Conservation (phyloP, 495 filamentous ascomycete species). For the Aspergillus coremiiformis region DNA sequence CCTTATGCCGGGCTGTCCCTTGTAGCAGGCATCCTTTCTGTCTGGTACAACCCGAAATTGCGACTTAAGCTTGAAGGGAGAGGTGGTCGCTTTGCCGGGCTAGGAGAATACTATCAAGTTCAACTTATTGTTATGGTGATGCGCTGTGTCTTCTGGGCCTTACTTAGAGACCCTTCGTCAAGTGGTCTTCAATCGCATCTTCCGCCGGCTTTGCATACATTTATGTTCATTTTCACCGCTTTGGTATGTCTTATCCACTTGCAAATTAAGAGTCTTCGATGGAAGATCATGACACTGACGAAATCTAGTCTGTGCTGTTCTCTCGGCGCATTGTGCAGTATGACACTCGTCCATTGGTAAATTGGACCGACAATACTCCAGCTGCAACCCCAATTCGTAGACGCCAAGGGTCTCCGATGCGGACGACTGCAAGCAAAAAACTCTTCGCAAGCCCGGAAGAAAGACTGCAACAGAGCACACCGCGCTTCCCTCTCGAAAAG, state of each 20-base stretch:
- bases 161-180: constrained; percentile 42
- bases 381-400: constrained; percentile 25
- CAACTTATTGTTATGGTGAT: constrained; percentile 55
- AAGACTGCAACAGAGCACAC: constrained; percentile 13
- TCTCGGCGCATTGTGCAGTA: constrained; percentile 46
- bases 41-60: constrained; percentile 75
- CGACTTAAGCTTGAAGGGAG: constrained; percentile 56
- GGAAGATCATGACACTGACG: constrained; percentile 6
- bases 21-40: constrained; percentile 45
- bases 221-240: constrained; percentile 46
- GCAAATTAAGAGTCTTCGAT: neutral
- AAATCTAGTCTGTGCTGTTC: constrained; percentile 27
- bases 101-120: constrained; percentile 59
- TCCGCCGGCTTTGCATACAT: constrained; percentile 46
- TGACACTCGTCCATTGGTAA: constrained; percentile 49
- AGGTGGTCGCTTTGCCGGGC: constrained; percentile 55
- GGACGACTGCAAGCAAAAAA: constrained; percentile 8
- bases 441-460: constrained; percentile 16
- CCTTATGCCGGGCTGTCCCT: constrained; percentile 41
- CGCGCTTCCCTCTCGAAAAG: constrained; percentile 37
- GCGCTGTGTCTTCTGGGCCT: constrained; percentile 47
- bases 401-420: constrained; percentile 19
- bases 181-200: constrained; percentile 33
- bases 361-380: constrained; percentile 40
- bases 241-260: constrained; percentile 40